Evolutionary conservation across 331 rosid genomes (phyloP).

Genomic region (Acacia pycnantha): DNA sequence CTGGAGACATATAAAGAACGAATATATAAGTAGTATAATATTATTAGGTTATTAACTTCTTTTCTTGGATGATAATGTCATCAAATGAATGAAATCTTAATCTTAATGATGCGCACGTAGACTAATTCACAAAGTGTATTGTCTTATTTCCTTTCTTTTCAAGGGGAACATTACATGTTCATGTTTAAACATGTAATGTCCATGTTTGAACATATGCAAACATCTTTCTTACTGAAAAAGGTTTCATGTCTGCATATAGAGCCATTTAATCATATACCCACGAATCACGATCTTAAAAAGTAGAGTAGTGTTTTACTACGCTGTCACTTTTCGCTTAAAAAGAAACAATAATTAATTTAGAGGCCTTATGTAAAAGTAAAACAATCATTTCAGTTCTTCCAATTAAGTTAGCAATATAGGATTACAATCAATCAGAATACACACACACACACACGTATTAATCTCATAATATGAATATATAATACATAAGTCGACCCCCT

Average conservation of each 20-base stretch:
- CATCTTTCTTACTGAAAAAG: conserved; percentile 38
- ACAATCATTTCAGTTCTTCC: neutral
- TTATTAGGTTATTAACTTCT: neutral
- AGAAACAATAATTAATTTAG: neutral
- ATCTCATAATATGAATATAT: neutral
- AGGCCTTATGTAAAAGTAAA: neutral
- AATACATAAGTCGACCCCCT: neutral
- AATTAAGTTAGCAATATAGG: neutral
- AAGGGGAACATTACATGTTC: conserved; percentile 31
- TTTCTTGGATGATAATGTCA: neutral
- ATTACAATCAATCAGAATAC: neutral
- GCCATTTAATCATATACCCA: conserved; percentile 20
- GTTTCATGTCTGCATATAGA: conserved; percentile 39
- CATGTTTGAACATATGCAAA: conserved; percentile 35
- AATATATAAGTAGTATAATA: too few relatives aligned
- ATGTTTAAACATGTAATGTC: conserved; percentile 37
- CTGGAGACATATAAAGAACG: too few relatives aligned
- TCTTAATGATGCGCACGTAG: neutral
- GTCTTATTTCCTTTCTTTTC: conserved; percentile 7
- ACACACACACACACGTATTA: too few relatives aligned
- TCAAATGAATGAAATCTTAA: neutral
- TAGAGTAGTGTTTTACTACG: conserved; percentile 4
- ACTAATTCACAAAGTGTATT: neutral
- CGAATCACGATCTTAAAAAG: neutral
- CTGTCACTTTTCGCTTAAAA: neutral